Evolutionary conservation across 805 yeast genomes (phyloP), one percentile per base, ranked within the genome.

Genomic region (Torulaspora microellipsoides): DNA sequence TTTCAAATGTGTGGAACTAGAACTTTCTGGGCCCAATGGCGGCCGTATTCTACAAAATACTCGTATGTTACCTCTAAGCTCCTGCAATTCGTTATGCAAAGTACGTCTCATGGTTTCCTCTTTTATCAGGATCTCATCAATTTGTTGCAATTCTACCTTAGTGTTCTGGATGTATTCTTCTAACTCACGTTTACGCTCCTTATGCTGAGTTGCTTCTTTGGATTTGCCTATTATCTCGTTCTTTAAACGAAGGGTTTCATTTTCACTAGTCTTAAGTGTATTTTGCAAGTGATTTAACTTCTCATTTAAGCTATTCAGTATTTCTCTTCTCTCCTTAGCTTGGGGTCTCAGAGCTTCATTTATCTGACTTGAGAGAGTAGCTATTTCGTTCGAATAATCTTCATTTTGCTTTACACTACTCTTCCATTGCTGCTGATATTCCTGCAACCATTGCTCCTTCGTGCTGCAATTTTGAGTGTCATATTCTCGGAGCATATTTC

Each of bases 31-130:
- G 40, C 47, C 10, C 38, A 63, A 48, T 5, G 70, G 66, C 0
- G 96, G 96, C 42, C 95, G 72, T 4, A 91, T 72, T 31, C 99
- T 72, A 59, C 97, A 91, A 55, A 83, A 87, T 0, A 91, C 97
- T 36, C 98, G 68, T 28, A 93, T 89, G 55, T 88, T 93, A 1
- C 99, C 98, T 62, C 89, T 85, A 31, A 91, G 62, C 47, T 87
- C 95, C 62, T 89, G 96, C 5, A 91, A 67, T 48, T 71, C 72
- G 57, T 86, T 81, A 56, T 88, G 96, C 1, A 85, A 60, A 11
- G 65, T 56, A 8, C 96, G 68, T 47, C 96, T 70, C 30, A 68
- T 56, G 0, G 69, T 62, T 52, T 85, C 91, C 46, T 76, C 79
- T 15, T 63, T 60, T 0, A 72, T 58, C 8, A 81, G 60, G 27